These are phyloP conservation scores for Cucumis cinereus DNA, from an alignment of 306 rosid genomes.

Conservation along the genomic window DNA sequence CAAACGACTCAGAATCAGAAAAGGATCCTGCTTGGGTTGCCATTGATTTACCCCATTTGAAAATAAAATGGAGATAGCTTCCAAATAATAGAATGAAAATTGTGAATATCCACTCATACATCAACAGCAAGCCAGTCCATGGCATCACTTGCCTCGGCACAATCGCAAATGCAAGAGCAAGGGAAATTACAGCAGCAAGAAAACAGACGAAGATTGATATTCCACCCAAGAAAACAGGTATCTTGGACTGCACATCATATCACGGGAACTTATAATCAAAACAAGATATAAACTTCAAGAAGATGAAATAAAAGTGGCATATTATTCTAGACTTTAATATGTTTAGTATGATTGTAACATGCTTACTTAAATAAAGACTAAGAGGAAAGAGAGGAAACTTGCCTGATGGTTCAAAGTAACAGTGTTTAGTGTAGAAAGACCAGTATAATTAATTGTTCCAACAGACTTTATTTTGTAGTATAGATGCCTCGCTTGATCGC, in stretches of 20 bases:
- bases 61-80: slow-evolving; percentile 59
- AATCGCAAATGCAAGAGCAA: slow-evolving; percentile 46
- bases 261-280: slow-evolving; percentile 18
- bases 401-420: slow-evolving; percentile 52
- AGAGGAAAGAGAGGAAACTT: slow-evolving; percentile 7
- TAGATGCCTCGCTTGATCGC: slow-evolving; percentile 54
- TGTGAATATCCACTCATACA: slow-evolving; percentile 93
- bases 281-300: slow-evolving; percentile 14
- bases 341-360: background rate
- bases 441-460: slow-evolving; percentile 48
- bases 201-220: slow-evolving; percentile 54
- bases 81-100: slow-evolving; percentile 66
- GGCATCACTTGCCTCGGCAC: slow-evolving; percentile 94
- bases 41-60: slow-evolving; percentile 59
- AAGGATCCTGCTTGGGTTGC: slow-evolving; percentile 36
- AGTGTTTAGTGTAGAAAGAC: slow-evolving; percentile 36
- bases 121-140: slow-evolving; percentile 94
- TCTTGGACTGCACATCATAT: slow-evolving; percentile 43
- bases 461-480: slow-evolving; percentile 57
- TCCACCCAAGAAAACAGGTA: slow-evolving; percentile 78
- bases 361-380: background rate
- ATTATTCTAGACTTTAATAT: background rate
- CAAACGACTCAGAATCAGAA: slow-evolving; percentile 43
- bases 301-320: background rate
- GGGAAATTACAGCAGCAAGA: slow-evolving; percentile 44